A percentile compares a stretch with the other conserved stretches of the same genome.
These are phyloP conservation scores for Aegilops tauschii DNA, from an alignment of 176 grass and related monocot species.

Conservation along the genomic window DNA sequence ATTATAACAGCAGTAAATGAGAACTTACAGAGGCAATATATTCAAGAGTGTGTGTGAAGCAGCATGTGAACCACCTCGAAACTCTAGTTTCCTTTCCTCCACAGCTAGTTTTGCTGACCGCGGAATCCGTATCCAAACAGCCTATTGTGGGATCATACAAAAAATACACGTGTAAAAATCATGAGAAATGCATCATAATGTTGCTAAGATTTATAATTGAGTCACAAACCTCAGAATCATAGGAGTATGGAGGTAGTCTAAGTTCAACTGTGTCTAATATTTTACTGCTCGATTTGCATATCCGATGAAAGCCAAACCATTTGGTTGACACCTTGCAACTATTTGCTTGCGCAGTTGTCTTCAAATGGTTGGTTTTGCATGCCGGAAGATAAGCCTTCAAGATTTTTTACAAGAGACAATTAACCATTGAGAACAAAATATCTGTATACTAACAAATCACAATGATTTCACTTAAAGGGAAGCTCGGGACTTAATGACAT, in stretches of 20 bases:
- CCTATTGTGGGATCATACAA: conserved; percentile 38
- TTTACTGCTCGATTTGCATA: conserved; percentile 71
- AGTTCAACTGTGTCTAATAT: conserved; percentile 75
- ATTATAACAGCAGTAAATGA: conserved; percentile 1
- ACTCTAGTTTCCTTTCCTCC: conserved; percentile 56
- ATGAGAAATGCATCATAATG: conserved; percentile 8
- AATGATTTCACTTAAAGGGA: not conserved
- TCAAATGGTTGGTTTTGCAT: conserved; percentile 43
- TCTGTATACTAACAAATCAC: not conserved
- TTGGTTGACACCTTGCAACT: conserved; percentile 76
- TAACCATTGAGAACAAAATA: conserved; percentile 23
- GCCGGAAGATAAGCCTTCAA: conserved; percentile 70
- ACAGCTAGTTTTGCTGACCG: conserved; percentile 57
- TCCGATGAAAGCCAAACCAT: conserved; percentile 97
- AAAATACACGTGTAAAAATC: conserved; percentile 8
- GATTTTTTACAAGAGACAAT: conserved; percentile 27
- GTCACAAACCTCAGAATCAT: conserved; percentile 60
- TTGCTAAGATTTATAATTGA: conserved; percentile 17
- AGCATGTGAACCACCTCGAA: conserved; percentile 76
- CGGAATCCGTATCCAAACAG: conserved; percentile 78
- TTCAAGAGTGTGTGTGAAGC: conserved; percentile 87
- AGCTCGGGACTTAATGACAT: not conserved
- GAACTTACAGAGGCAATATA: conserved; percentile 70
- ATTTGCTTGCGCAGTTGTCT: conserved; percentile 81
- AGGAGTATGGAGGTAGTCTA: conserved; percentile 77